Evolutionary conservation across 176 grass and related monocot genomes (phyloP), one percentile per base, ranked within the genome.

Genomic region (Calamus simplicifolius): DNA sequence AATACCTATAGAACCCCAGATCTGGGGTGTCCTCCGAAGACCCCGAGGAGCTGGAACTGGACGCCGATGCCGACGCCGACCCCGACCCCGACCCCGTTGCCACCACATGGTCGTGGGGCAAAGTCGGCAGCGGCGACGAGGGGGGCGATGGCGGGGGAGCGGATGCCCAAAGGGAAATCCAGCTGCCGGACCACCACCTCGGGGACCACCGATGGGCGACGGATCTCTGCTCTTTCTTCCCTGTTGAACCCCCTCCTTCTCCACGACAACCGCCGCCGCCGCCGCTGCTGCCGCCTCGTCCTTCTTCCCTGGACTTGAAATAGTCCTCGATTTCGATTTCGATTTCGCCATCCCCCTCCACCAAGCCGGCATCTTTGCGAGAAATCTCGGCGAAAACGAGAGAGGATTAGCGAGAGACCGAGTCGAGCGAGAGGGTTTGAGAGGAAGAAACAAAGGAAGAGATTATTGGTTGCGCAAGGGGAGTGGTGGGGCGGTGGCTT

Each of bases 21-120:
- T 87, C 82, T 19, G 51, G 62, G 12, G 52, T 75, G 27, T 92
- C 85, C 27, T 95, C 90, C 17, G 86, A 54, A 18, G 82, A 86
- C 58, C 73, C 86, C 31, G 72, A 86, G 26, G 90, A 95, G 57
- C 71, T 79, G 27, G 64, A 50, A 59, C 85, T 81, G 4, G 82
- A 95, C 10, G 29, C 79, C 10, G 81, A 82, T 16, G 28, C 67
- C n/a, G 80, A 69, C 29, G 57, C 68, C 29, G 60, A 81, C 14
- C 49, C 50, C 29, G 60, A 81, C 14, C 49, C 50, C 56, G 73
- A 65, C 60, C 18, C 69, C n/a, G 49, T 35, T 7, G 35, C 35
- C 35, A 43, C 35, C 35, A 7, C 35, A 12, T 12, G 35, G 55
- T 74, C 69, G 3, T 28, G 16, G 17, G 4, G 5, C 21, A 4